Evolutionary conservation across 2,329 filamentous ascomycete species (phyloP).

Genomic region (Venturia aucupariae): DNA sequence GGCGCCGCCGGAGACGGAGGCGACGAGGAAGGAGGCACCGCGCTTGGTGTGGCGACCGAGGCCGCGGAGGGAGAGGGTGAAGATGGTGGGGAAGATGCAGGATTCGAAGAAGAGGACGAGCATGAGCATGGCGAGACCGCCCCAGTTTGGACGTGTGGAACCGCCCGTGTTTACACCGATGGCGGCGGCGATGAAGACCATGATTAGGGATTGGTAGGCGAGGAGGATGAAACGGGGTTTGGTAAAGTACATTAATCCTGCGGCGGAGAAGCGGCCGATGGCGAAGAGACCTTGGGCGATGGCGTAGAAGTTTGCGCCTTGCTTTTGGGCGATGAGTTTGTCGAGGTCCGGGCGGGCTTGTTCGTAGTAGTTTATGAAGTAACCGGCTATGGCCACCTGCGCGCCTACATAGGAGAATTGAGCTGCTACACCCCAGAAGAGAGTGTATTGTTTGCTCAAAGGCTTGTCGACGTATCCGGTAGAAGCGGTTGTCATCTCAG

Average conservation of each 20-base stretch:
- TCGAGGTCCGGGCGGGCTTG: constrained; percentile 26
- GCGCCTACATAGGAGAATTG: constrained; percentile 48
- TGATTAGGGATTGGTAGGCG: constrained; percentile 27
- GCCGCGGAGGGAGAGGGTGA: constrained; percentile 28
- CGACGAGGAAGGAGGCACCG: constrained; percentile 29
- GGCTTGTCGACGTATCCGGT: constrained; percentile 51
- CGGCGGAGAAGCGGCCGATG: constrained; percentile 28
- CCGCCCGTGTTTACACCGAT: constrained; percentile 26
- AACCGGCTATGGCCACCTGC: constrained; percentile 47
- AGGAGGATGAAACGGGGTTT: constrained; percentile 31
- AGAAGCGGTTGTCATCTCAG: constrained; percentile 39
- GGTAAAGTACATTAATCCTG: constrained; percentile 28
- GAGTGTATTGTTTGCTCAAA: constrained; percentile 50
- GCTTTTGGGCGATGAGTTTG: constrained; percentile 22
- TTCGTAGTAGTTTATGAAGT: constrained; percentile 32
- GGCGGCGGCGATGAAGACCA: constrained; percentile 28
- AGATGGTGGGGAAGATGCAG: constrained; percentile 32
- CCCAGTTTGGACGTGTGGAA: constrained; percentile 25
- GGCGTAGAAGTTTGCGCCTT: constrained; percentile 31
- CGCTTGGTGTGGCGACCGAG: constrained; percentile 32
- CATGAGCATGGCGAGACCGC: constrained; percentile 28
- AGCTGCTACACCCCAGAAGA: constrained; percentile 27
- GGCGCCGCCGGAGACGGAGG: constrained; percentile 29
- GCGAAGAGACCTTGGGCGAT: constrained; percentile 31
- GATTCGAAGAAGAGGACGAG: constrained; percentile 31